Base-by-base conservation (phyloP, 805 yeast genomes). In the Wickerhamiella domercqiae region DNA sequence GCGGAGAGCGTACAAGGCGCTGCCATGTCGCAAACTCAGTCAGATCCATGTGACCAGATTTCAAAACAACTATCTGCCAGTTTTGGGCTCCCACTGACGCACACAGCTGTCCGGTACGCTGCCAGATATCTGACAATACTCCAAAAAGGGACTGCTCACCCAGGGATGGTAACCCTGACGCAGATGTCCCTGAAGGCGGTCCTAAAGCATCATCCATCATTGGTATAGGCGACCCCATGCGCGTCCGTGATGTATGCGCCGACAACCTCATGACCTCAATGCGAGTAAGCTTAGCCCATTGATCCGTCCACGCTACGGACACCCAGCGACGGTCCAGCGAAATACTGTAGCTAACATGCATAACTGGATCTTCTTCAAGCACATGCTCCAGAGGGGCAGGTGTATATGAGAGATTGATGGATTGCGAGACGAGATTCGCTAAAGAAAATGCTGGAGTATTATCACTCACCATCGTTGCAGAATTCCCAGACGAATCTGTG, bases 261-360 rank as follows among this genome's bases (percentile, higher is more conserved):
- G 30, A 21, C 17, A 57, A 33, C 7, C 51, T 38, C 29, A 52
- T 79, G 0, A 83, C 67, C 45, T 72, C 75, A 0, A 75, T 68
- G 33, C 64, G 66, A 14, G 75, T 69, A 9, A 71, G 64, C 3
- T 64, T 62, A 0, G 94, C 94, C 53, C 69, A 67, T 35, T 86
- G 87, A 50, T 87, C 94, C 0, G 90, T 67, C 93, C 96, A 83
- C 0, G 93, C 77, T 0, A 82, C 93, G 17, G 75, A 72, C 32
- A 83, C 66, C 94, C 95, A 87, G 38, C 71, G 73, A 42, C 73
- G 74, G 54, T 86, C 94, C 3, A 70, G 63, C 0, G 94, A 78
- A 37, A 93, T 56, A 21, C 83, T 82, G 49, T 86, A 87, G 1
- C 94, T 83, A 7, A 90, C 64, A 52, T 90, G 97, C 17, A 87